Conservation (phyloP, 768 basidiomycete species). For the Scleroderma citrinum region DNA sequence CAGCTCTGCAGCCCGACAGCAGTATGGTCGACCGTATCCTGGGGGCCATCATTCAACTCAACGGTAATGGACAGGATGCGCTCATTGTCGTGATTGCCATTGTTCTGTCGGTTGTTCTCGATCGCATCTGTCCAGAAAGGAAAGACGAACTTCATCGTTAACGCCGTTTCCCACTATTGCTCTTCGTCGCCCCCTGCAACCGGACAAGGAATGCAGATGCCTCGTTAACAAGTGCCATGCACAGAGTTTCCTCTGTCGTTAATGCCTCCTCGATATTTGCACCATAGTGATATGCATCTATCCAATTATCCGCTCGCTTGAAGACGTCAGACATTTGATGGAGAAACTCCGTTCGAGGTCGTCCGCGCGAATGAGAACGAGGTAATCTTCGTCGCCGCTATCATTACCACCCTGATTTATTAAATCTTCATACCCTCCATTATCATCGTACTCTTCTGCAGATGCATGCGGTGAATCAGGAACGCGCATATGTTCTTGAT, state of each 20-base stretch:
- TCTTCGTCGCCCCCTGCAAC: conserved; percentile 39
- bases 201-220: conserved; percentile 52
- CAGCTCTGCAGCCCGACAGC: conserved; percentile 85
- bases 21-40: conserved; percentile 62
- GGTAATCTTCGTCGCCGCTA: conserved; percentile 14
- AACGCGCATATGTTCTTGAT: conserved; percentile 39
- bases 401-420: conserved; percentile 11
- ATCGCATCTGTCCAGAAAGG: conserved; percentile 16
- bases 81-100: too few species aligned
- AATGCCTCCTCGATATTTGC: background rate
- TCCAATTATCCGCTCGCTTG: conserved; percentile 53
- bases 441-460: conserved; percentile 46
- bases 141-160: conserved; percentile 54
- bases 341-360: conserved; percentile 59
- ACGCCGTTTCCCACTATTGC: conserved; percentile 26
- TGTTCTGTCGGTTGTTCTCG: background rate
- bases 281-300: conserved; percentile 7
- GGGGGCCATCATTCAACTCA: conserved; percentile 65
- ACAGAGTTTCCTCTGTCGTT: conserved; percentile 33
- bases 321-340: conserved; percentile 74
- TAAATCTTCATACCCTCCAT: conserved; percentile 11
- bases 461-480: conserved; percentile 80
- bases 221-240: conserved; percentile 45
- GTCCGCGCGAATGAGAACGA: conserved; percentile 53
- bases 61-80: conserved; percentile 31